These are phyloP conservation scores for Neoconidiobolus thromboides DNA, from an alignment of 371 early-diverging fungal species.

Conservation along the genomic window DNA sequence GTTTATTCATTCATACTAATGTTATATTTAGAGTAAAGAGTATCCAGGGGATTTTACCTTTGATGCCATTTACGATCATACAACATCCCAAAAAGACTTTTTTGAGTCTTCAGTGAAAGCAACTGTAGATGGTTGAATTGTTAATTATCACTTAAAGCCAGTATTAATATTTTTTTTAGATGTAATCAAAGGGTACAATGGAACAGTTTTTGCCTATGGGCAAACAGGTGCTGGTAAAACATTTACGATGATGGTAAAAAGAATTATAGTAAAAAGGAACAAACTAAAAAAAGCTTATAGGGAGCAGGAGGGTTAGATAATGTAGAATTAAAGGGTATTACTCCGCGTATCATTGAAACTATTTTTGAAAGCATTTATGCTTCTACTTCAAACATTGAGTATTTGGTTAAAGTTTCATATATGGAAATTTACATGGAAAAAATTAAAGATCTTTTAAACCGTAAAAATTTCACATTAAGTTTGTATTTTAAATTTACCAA, in stretches of 20 bases:
- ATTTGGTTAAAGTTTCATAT: slow-evolving; percentile 86
- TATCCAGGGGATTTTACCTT: slow-evolving; percentile 66
- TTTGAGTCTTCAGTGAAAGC: slow-evolving; percentile 78
- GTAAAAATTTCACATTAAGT: slow-evolving; percentile 20
- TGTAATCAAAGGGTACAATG: slow-evolving; percentile 76
- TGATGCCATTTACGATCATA: slow-evolving; percentile 73
- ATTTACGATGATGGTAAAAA: slow-evolving; percentile 93
- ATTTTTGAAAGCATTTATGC: slow-evolving; percentile 73
- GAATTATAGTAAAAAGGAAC: background rate
- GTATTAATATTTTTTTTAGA: slow-evolving; percentile 14
- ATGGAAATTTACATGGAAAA: slow-evolving; percentile 99
- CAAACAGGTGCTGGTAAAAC: slow-evolving; percentile 98
- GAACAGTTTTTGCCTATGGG: slow-evolving; percentile 98
- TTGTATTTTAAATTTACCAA: background rate
- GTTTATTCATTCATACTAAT: background rate
- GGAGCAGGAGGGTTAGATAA: slow-evolving; percentile 86
- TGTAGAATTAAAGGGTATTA: slow-evolving; percentile 76
- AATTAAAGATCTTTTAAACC: slow-evolving; percentile 89
- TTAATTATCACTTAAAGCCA: background rate
- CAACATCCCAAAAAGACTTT: slow-evolving; percentile 58
- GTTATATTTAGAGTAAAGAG: slow-evolving; percentile 26
- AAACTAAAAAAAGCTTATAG: slow-evolving; percentile 29
- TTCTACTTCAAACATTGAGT: slow-evolving; percentile 72
- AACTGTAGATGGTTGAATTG: slow-evolving; percentile 64
- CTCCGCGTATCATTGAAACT: slow-evolving; percentile 80